Conservation (phyloP, 73 alveolate genomes). For the Tetrahymena elliotti region DNA sequence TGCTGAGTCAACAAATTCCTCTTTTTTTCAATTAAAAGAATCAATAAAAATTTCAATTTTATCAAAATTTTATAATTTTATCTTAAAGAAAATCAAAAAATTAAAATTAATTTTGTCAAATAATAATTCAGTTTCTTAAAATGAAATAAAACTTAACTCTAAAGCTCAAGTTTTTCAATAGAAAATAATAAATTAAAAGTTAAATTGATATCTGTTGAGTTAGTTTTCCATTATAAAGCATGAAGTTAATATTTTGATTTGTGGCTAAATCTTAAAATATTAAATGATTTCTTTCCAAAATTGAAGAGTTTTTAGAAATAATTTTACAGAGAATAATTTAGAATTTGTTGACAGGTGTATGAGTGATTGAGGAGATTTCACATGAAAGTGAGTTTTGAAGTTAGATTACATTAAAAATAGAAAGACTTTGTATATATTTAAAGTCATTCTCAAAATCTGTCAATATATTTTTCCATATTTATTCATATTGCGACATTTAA, state of each 20-base stretch:
- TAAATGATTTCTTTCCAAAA: not conserved
- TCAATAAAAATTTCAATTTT: not conserved
- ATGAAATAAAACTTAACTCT: no score
- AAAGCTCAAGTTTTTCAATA: no score
- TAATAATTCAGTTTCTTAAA: no score
- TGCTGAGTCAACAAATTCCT: not conserved
- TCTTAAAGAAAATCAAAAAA: no score
- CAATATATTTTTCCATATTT: not conserved
- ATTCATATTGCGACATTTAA: not conserved
- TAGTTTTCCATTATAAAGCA: no score
- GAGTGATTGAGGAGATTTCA: not conserved
- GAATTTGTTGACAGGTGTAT: not conserved
- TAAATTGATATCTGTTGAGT: no score
- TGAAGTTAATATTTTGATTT: no score
- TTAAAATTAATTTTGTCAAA: no score
- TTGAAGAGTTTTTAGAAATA: no score
- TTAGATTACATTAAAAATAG: not conserved
- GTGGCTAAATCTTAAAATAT: not conserved
- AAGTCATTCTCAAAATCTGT: not conserved
- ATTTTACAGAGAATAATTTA: not conserved
- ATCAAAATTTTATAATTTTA: no score
- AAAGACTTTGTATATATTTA: not conserved
- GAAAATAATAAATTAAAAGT: no score
- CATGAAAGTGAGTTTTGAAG: not conserved
- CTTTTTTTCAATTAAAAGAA: not conserved